phyloP scores from a whole-genome alignment of 1,284 basidiomycete genomes.

The Bondarzewia mesenterica region DNA sequence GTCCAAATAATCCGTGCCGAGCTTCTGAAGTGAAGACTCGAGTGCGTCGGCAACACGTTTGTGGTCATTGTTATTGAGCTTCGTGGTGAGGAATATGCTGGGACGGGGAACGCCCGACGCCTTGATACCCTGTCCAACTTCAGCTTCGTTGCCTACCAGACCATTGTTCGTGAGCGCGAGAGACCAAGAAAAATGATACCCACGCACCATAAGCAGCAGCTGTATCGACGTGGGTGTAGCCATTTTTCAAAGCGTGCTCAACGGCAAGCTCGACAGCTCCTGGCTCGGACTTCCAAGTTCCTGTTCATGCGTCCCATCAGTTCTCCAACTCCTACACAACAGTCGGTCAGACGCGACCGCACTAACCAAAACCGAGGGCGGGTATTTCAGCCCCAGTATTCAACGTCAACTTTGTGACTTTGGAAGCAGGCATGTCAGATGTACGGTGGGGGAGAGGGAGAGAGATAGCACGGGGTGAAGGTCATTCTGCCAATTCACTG shows the following conservation, averaged over 20 bases:
- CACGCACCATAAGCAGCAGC: slow-evolving; percentile 32
- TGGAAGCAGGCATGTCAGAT: slow-evolving; percentile 10
- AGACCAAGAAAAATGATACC: neutral
- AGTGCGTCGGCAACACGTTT: slow-evolving; percentile 57
- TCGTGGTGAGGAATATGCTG: slow-evolving; percentile 70
- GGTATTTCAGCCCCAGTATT: slow-evolving; percentile 74
- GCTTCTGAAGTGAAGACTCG: slow-evolving; percentile 58
- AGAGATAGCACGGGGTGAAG: neutral
- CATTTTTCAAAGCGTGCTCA: slow-evolving; percentile 60
- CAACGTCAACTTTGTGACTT: slow-evolving; percentile 34
- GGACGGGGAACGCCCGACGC: slow-evolving; percentile 59
- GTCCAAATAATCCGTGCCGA: slow-evolving; percentile 73
- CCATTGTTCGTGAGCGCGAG: neutral
- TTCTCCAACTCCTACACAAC: neutral
- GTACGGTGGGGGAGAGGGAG: neutral
- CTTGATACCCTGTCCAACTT: slow-evolving; percentile 77
- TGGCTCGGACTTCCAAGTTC: slow-evolving; percentile 75
- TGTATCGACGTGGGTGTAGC: slow-evolving; percentile 74
- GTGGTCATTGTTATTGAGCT: slow-evolving; percentile 71
- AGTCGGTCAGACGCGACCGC: neutral
- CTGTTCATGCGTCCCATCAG: slow-evolving; percentile 21
- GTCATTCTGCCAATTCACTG: neutral
- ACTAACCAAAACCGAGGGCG: slow-evolving; percentile 63
- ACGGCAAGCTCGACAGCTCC: slow-evolving; percentile 62
- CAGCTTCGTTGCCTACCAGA: slow-evolving; percentile 43